Conservation (phyloP, 257 asterid genomes). For the Penstemon barbatus region DNA sequence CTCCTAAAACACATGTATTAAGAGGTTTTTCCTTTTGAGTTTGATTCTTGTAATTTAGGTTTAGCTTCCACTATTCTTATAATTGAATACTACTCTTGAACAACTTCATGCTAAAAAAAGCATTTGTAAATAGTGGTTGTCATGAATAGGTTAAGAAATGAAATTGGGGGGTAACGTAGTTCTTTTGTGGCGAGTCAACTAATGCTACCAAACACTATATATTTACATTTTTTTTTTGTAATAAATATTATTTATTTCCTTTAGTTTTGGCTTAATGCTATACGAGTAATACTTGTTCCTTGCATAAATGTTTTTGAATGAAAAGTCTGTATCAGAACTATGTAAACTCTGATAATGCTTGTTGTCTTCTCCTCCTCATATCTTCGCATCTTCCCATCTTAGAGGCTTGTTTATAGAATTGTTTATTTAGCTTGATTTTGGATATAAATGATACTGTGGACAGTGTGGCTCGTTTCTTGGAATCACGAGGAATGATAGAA, state of each 20-base stretch:
- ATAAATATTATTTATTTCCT: not conserved
- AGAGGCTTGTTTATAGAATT: not conserved
- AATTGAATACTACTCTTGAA: slow-evolving; percentile 13
- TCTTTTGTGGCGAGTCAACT: not conserved
- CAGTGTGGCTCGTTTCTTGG: slow-evolving; percentile 95
- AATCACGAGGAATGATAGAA: slow-evolving; percentile 92
- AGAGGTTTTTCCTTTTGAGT: no score
- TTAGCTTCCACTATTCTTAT: no score
- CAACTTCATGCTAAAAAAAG: not conserved
- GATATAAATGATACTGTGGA: slow-evolving; percentile 23
- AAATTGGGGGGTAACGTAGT: not conserved
- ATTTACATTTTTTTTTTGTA: not conserved
- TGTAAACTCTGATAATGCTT: not conserved
- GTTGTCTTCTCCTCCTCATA: not conserved
- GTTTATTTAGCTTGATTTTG: slow-evolving; percentile 24
- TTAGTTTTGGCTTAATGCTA: slow-evolving; percentile 15
- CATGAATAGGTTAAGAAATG: slow-evolving; percentile 6
- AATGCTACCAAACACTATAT: slow-evolving; percentile 6
- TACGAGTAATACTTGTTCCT: slow-evolving; percentile 4
- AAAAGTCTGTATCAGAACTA: slow-evolving; percentile 6
- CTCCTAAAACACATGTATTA: no score
- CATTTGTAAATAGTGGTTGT: slow-evolving; percentile 7
- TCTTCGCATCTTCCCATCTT: slow-evolving; percentile 16
- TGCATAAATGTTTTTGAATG: not conserved
- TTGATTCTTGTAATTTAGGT: no score